These are phyloP conservation scores for Sherardia arvensis DNA, from an alignment of 257 asterid species.

Conservation along the genomic window DNA sequence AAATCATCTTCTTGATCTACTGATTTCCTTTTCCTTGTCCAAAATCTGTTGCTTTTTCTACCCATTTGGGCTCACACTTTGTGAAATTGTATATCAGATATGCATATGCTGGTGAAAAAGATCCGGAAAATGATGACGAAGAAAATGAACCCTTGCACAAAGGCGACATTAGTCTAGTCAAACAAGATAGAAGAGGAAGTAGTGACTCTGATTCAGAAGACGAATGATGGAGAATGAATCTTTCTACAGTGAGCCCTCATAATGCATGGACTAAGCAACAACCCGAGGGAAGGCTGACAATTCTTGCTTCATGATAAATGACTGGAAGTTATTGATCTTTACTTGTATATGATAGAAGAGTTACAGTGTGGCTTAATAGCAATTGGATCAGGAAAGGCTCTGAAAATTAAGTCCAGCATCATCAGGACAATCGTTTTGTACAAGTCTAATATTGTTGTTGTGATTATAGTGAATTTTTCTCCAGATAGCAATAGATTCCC, in stretches of 20 bases:
- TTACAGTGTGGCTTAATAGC: background rate
- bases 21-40: background rate
- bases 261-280: constrained; percentile 4
- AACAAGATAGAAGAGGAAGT: constrained; percentile 41
- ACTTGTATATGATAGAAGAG: constrained; percentile 14
- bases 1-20: background rate
- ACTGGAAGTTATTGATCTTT: constrained; percentile 3
- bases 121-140: constrained; percentile 62
- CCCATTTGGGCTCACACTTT: constrained; percentile 3
- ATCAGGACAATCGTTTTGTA: background rate
- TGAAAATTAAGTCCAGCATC: constrained; percentile 1
- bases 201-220: constrained; percentile 52
- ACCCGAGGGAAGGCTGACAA: background rate
- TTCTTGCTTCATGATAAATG: background rate
- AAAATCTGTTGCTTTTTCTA: background rate
- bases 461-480: background rate
- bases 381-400: constrained; percentile 9
- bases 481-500: background rate
- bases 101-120: constrained; percentile 74
- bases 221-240: constrained; percentile 36
- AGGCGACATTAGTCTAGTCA: constrained; percentile 67
- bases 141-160: constrained; percentile 59
- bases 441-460: background rate
- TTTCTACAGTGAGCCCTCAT: background rate
- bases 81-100: constrained; percentile 39